Evolutionary conservation across 2,329 filamentous ascomycete species (phyloP), one percentile per base, ranked within the genome.

Genomic region (Claviceps sp.): DNA sequence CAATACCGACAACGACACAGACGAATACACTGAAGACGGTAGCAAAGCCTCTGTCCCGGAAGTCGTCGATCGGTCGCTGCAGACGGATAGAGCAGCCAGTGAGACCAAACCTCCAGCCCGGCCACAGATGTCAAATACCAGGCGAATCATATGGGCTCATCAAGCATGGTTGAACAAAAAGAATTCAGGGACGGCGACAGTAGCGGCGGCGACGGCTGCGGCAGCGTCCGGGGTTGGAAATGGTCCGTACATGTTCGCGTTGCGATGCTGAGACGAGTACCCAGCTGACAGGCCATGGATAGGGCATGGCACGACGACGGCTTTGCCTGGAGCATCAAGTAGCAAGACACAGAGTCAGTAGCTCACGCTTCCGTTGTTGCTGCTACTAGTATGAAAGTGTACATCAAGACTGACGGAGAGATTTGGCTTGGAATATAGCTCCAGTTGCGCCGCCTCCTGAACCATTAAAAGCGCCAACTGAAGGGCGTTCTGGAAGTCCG

Each of bases 281-380:
- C 30, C 22, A 41, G 47, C 47, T 48, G 47, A 47, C 47, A 41
- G 24, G n/a, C 18, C 11, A 37, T 6, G 18, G 13, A 34, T 13
- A 50, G 48, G 9, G n/a, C 42, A 38, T 18, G 41, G 22, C 26
- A 26, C 37, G 9, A 44, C 41, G 22, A 42, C 22, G n/a, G 18
- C 26, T 34, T 30, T 44, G 16, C 24, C 44, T 16, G 3, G 37
- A n/a, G n/a, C 4, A 9, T 47, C 37, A 8, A 34, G 8, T 18
- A 9, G n/a, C 16, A 47, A 42, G 24, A 34, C 20, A 22, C 22
- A 51, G 50, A 51, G 50, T 51, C 18, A 41, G 50, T 51, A 18
- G 9, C 16, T 11, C 11, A 16, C 1, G n/a, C 5, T 7, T 30
- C 8, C 16, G 11, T 20, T 2, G 7, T 47, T 18, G 4, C 5